These are phyloP conservation scores for Monotropa hypopitys DNA, from an alignment of 179 eudicot genomes.

Conservation along the genomic window DNA sequence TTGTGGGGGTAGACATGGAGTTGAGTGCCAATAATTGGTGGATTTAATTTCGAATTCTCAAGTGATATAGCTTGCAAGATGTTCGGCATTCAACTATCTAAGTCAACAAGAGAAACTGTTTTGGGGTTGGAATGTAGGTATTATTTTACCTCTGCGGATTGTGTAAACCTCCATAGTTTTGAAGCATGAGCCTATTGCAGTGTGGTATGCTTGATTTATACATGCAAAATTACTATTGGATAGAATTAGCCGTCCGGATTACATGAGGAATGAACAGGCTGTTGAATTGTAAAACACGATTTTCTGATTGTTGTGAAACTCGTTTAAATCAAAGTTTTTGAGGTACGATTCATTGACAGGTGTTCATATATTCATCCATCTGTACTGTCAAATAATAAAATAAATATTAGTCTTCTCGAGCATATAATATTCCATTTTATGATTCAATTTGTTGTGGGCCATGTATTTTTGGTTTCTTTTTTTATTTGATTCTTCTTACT, in stretches of 20 bases:
- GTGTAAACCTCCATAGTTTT: not conserved
- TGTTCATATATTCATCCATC: no score
- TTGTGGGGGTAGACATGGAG: not conserved
- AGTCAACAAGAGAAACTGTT: not conserved
- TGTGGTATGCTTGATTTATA: not conserved
- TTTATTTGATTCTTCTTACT: no score
- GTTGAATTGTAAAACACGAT: not conserved
- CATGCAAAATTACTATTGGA: not conserved
- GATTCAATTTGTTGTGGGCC: no score
- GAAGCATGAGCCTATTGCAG: not conserved
- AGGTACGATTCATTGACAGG: no score
- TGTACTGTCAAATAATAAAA: no score
- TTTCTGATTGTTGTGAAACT: no score
- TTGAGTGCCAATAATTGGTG: not conserved
- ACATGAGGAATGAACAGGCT: not conserved
- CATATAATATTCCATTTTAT: no score
- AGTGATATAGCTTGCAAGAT: not conserved
- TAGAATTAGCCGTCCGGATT: not conserved
- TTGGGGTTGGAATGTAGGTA: not conserved
- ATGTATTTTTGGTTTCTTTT: no score
- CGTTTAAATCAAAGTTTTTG: not conserved
- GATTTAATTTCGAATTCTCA: not conserved
- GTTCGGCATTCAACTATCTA: not conserved
- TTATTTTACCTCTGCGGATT: not conserved
- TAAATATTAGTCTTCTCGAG: no score